Conservation (phyloP, 768 basidiomycete species). For the Cyclocybe cylindracea region DNA sequence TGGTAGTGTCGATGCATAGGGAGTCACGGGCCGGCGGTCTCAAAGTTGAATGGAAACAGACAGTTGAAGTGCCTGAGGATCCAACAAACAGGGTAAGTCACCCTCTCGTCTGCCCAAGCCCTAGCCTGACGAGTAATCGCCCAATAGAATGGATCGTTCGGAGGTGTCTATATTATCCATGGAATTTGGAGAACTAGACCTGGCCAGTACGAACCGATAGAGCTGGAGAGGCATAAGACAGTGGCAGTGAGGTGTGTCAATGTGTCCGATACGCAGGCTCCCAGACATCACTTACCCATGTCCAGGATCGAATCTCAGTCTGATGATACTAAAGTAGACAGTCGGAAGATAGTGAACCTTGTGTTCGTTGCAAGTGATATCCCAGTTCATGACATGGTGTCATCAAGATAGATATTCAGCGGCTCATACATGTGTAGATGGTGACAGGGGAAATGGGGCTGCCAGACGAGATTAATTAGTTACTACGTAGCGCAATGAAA, state of each 20-base stretch:
- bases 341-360: slow-evolving; percentile 48
- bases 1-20: slow-evolving; percentile 44
- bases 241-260: slow-evolving; percentile 49
- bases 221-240: slow-evolving; percentile 51
- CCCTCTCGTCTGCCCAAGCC: background rate
- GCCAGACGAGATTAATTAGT: no score
- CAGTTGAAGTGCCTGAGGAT: slow-evolving; percentile 45
- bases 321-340: slow-evolving; percentile 28
- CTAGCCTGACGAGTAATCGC: background rate
- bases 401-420: background rate
- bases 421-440: no score
- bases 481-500: no score
- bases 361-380: slow-evolving; percentile 51
- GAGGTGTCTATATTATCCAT: slow-evolving; percentile 51
- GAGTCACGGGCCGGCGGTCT: slow-evolving; percentile 37
- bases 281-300: background rate
- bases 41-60: slow-evolving; percentile 49
- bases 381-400: background rate
- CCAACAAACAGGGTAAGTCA: slow-evolving; percentile 42
- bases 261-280: background rate
- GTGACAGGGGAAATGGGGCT: no score
- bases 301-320: slow-evolving; percentile 23
- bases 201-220: slow-evolving; percentile 29
- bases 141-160: slow-evolving; percentile 46
- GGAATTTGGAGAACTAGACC: slow-evolving; percentile 44